Evolutionary conservation across 208 protist species (phyloP).

Genomic region (Balamuthia mandrillaris): DNA sequence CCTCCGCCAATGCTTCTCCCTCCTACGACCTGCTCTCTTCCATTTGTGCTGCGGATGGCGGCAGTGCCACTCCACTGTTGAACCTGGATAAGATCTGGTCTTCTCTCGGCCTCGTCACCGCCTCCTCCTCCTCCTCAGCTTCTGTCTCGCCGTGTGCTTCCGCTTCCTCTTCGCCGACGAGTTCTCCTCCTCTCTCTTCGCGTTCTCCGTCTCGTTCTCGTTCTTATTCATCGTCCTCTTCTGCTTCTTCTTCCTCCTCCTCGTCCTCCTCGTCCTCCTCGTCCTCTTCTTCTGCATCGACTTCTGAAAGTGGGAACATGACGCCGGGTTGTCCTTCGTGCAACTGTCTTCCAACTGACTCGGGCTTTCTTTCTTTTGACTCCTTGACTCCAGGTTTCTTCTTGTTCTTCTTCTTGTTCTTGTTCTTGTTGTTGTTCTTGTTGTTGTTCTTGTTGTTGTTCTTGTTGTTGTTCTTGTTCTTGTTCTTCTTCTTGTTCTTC

Average conservation of each 20-base stretch:
- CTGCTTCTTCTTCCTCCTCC: background rate
- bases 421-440: no score
- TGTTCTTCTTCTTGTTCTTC: no score
- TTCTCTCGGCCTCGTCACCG: no score
- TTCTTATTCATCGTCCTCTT: no score
- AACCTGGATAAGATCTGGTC: no score
- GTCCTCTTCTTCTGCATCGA: background rate
- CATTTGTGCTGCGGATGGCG: background rate
- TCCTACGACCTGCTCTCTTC: no score
- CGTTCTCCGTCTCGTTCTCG: background rate
- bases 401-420: background rate
- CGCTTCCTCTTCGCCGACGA: background rate
- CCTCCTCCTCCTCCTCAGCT: background rate
- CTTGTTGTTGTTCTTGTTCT: no score
- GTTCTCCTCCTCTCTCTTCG: background rate
- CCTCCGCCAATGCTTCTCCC: background rate
- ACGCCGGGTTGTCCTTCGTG: background rate
- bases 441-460: no score
- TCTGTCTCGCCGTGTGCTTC: background rate
- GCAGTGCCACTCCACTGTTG: background rate
- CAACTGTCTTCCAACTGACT: background rate
- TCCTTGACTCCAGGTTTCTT: background rate
- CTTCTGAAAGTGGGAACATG: background rate
- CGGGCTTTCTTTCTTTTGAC: slow-evolving; percentile 23
- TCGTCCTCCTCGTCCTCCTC: background rate